Evolutionary conservation across 495 filamentous ascomycete genomes (phyloP), one percentile per base, ranked within the genome.

Genomic region (Neurospora terricola): DNA sequence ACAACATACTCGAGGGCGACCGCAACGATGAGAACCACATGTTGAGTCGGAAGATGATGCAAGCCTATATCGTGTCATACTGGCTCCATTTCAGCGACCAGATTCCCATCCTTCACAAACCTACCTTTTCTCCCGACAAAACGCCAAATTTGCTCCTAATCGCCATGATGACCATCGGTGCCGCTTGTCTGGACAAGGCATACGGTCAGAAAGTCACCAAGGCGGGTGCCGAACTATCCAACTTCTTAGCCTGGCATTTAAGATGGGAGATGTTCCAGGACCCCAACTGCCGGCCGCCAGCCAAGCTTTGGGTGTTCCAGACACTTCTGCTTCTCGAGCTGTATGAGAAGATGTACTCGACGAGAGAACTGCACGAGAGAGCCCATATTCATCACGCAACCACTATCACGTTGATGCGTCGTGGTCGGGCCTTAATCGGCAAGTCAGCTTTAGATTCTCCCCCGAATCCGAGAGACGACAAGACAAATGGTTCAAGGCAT

Each of bases 371-470:
- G 36, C 96, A 99, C 82, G 96, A 99, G 82, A 89, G 96, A 74
- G 96, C 95, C 8, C 96, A 98, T 76, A 97, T 99, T 42, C 95
- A 98, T 74, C 96, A 99, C 80, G 96, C 94, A 34, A 97, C 96
- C 0, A 97, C 95, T 0, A 88, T 99, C 70, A 97, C 94, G 1
- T 83, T 99, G 66, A 98, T 99, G 95, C 91, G 96, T 38, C 87
- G 96, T 71, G 96, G 96, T 14, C 91, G 92, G 77, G 97, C 95
- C 10, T 84, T 99, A 30, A 96, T 97, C 75, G 95, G 94, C n/a
- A 90, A 92, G 72, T 94, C 93, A 23, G 90, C 93, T 0, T 84
- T 93, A 48, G 96, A 98, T 75, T 94, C 93, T 8, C 94, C 96
- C 7, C 93, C 93, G n/a, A 93, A 90, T 71, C 86, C 87, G 36